Evolutionary conservation across 2,329 filamentous ascomycete species (phyloP), one percentile per base, ranked within the genome.

Genomic region (Zymoseptoria crescenta): DNA sequence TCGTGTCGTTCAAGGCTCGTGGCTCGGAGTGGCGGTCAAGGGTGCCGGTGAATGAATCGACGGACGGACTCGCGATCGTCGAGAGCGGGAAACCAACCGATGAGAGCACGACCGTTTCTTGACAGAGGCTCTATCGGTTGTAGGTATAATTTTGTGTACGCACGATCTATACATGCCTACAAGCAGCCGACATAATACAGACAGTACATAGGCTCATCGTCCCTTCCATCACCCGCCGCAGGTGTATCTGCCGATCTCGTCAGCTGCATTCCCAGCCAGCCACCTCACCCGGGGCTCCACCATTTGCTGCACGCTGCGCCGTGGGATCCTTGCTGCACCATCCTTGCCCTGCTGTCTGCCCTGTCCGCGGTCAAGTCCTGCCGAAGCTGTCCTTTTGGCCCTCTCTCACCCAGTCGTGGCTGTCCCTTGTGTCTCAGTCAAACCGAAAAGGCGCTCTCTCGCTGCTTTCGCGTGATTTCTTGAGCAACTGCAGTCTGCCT

Each of bases 401-500:
- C 60, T 59, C 60, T 55, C 53, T 57, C 55, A 49, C 59, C 29
- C 10, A 10, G 35, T 45, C 35, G 35, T 45, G 35, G 35, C 35
- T 16, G 10, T 45, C 35, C 56, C 59, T 63, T 58, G 60, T 61
- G 64, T 60, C 61, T 62, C 61, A 65, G 50, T 59, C 53, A 60
- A 59, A 59, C 52, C 56, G 59, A 63, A 64, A 64, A 62, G 51
- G 54, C 48, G 45, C 29, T 56, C 55, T 57, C 58, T 56, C 52
- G 56, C 59, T 57, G 57, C 59, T 59, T 62, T 57, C 54, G 49
- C 63, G 63, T 59, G 61, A 56, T 54, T 54, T 58, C 61, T 61
- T 57, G 57, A 60, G 57, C 60, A 57, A 58, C 61, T 62, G 62
- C 64, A 64, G 56, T 53, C 56, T 57, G 56, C 55, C 61, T 54